phyloP scores from a whole-genome alignment of 352 stramenopile genomes.

The Pythium monospermum region DNA sequence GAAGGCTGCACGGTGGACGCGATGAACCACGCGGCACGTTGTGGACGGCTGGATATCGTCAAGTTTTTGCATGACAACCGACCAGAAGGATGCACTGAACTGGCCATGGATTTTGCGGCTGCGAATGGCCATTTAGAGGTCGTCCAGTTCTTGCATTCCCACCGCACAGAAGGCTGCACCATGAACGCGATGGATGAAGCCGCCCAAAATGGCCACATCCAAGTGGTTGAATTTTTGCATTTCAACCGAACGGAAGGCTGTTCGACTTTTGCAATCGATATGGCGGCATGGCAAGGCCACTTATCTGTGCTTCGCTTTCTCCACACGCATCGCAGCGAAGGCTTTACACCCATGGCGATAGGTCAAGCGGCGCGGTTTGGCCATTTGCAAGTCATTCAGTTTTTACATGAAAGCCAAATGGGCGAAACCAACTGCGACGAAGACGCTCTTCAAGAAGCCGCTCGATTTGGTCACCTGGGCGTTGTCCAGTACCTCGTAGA shows the following conservation, averaged over 20 bases:
- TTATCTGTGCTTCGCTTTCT: constrained; percentile 5
- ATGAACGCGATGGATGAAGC: constrained; percentile 3
- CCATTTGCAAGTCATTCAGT: background rate
- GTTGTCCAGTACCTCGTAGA: background rate
- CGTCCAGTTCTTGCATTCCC: constrained; percentile 2
- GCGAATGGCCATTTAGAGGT: constrained; percentile 1
- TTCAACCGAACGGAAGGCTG: background rate
- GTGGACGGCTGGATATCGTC: constrained; percentile 2
- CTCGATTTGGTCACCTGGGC: background rate
- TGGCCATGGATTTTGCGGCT: constrained; percentile 4
- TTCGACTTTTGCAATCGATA: constrained; percentile 2
- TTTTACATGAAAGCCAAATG: background rate
- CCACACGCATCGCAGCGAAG: background rate
- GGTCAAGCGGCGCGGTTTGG: background rate
- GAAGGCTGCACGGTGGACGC: constrained; percentile 5
- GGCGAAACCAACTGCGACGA: background rate
- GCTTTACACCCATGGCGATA: constrained; percentile 7
- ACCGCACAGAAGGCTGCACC: constrained; percentile 5
- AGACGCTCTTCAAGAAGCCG: background rate
- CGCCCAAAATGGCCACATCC: constrained; percentile 1
- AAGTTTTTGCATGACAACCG: constrained; percentile 4
- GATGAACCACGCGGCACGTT: constrained; percentile 4
- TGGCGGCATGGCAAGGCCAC: background rate
- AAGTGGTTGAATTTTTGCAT: constrained; percentile 6
- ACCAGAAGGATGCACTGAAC: background rate